These are phyloP conservation scores for Ustilago tritici DNA, from an alignment of 1,284 basidiomycete genomes.

Conservation along the genomic window DNA sequence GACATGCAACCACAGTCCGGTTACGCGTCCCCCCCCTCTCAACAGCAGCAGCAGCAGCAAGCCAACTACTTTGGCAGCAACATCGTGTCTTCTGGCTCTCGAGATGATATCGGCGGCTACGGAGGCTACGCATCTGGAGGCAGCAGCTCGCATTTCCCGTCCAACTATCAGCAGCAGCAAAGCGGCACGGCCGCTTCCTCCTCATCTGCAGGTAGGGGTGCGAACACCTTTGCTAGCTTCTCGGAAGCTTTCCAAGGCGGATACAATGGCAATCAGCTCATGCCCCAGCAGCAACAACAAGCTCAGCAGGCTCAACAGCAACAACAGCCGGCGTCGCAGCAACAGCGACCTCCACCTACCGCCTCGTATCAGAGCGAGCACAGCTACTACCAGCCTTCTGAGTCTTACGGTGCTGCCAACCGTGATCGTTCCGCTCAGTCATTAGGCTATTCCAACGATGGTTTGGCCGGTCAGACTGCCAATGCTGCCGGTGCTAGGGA, in stretches of 20 bases:
- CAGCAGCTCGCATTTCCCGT: conserved; percentile 43
- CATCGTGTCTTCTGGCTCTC: conserved; percentile 40
- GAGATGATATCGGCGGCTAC: conserved; percentile 39
- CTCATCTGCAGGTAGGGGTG: conserved; percentile 35
- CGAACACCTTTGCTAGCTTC: conserved; percentile 47
- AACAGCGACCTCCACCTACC: conserved; percentile 28
- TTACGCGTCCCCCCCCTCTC: conserved; percentile 34
- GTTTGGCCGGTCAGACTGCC: conserved; percentile 16
- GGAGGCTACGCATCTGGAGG: conserved; percentile 36
- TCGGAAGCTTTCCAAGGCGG: conserved; percentile 41
- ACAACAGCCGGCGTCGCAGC: conserved; percentile 21
- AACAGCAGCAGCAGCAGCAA: conserved; percentile 42
- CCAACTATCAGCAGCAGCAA: conserved; percentile 30
- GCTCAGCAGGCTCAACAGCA: conserved; percentile 24
- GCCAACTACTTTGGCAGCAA: conserved; percentile 34
- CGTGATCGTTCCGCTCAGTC: conserved; percentile 37
- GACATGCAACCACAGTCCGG: conserved; percentile 41
- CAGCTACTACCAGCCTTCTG: conserved; percentile 44
- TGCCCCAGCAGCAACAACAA: conserved; percentile 37
- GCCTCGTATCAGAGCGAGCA: conserved; percentile 44
- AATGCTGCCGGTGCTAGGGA: conserved; percentile 16
- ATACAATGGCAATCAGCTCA: conserved; percentile 38
- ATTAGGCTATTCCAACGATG: conserved; percentile 26
- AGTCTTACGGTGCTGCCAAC: conserved; percentile 32
- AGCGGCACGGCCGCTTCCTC: conserved; percentile 32